Conservation (phyloP, 2,329 filamentous ascomycete genomes). For the Anthostomella pinea region DNA sequence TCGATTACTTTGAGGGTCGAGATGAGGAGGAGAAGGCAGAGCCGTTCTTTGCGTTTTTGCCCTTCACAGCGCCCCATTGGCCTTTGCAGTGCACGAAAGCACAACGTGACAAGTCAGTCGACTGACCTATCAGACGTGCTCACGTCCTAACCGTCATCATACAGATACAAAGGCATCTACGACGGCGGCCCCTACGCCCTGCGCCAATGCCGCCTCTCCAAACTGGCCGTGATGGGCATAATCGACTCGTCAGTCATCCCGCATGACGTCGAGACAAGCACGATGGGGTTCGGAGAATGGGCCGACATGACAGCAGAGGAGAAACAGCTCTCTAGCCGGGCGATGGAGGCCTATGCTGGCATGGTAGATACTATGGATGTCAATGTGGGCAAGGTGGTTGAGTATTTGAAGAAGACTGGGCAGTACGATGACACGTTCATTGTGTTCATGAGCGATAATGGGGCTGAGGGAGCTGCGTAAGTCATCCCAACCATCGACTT, state of each 20-base stretch:
- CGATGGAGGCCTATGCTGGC: slow-evolving; percentile 48
- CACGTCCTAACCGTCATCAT: neutral
- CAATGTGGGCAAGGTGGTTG: slow-evolving; percentile 50
- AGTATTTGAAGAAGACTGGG: slow-evolving; percentile 45
- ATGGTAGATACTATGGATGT: slow-evolving; percentile 56
- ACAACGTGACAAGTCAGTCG: slow-evolving; percentile 40
- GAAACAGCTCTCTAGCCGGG: slow-evolving; percentile 21
- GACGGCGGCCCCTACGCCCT: slow-evolving; percentile 58
- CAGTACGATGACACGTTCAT: slow-evolving; percentile 52
- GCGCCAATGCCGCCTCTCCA: slow-evolving; percentile 29
- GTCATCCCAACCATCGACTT: no score
- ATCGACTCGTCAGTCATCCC: slow-evolving; percentile 17
- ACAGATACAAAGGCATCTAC: slow-evolving; percentile 51
- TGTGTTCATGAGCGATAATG: slow-evolving; percentile 52
- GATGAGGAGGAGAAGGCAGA: slow-evolving; percentile 23
- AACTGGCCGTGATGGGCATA: slow-evolving; percentile 27
- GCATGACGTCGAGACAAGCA: slow-evolving; percentile 10
- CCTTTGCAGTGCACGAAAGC: slow-evolving; percentile 54
- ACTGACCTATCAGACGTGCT: neutral
- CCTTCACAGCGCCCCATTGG: slow-evolving; percentile 61
- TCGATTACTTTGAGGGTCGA: slow-evolving; percentile 36
- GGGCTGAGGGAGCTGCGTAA: slow-evolving; percentile 22
- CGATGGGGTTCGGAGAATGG: slow-evolving; percentile 10
- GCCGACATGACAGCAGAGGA: slow-evolving; percentile 18
- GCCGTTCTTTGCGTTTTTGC: slow-evolving; percentile 58